These are phyloP conservation scores for Infundibulicybe gibba DNA, from an alignment of 768 basidiomycete species.

Conservation along the genomic window DNA sequence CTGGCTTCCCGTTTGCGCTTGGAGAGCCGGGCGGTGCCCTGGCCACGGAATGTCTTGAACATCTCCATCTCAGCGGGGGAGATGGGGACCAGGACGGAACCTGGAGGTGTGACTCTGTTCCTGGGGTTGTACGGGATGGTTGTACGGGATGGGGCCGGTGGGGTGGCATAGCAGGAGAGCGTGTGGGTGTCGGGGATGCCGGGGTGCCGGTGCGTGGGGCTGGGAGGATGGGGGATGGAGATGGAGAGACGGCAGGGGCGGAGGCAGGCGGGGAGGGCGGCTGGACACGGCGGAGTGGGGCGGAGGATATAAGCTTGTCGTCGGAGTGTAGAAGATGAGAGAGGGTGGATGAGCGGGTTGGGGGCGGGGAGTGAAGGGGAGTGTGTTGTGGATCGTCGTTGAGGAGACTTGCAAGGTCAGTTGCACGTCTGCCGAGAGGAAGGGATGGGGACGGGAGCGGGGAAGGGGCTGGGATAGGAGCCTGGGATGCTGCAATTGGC, in stretches of 20 bases:
- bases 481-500: conserved; percentile 43
- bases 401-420: conserved; percentile 74
- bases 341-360: conserved; percentile 37
- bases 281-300: conserved; percentile 23
- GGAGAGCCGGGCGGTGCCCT: conserved; percentile 48
- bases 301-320: conserved; percentile 27
- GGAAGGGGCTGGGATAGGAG: conserved; percentile 17
- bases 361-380: conserved; percentile 21
- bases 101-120: conserved; percentile 56
- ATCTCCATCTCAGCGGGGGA: conserved; percentile 57
- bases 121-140: conserved; percentile 62
- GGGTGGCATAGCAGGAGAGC: conserved; percentile 28
- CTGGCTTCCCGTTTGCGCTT: conserved; percentile 50
- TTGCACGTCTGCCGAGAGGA: conserved; percentile 57
- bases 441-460: conserved; percentile 40
- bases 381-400: conserved; percentile 49
- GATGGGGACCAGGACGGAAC: conserved; percentile 62
- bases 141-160: conserved; percentile 26
- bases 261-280: conserved; percentile 20
- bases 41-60: conserved; percentile 54
- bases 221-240: conserved; percentile 33
- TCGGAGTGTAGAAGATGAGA: conserved; percentile 36
- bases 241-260: conserved; percentile 21
- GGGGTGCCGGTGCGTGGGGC: neutral
- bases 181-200: conserved; percentile 13